Conservation (phyloP, 768 basidiomycete species). For the Phlegmacium glaucopus region DNA sequence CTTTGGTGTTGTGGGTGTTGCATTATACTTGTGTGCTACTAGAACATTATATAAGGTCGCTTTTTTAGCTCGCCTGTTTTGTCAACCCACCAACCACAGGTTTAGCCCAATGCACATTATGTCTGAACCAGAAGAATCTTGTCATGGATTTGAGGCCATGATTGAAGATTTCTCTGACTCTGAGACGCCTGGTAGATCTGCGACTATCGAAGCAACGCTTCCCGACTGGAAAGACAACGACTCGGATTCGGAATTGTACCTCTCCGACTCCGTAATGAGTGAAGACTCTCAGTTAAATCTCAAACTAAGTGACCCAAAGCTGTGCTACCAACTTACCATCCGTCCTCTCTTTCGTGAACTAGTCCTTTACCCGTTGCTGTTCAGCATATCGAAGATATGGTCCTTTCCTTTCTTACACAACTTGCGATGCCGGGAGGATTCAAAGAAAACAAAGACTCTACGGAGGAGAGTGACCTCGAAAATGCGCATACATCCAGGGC, state of each 20-base stretch:
- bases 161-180: background rate
- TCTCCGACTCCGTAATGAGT: background rate
- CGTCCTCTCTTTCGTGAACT: background rate
- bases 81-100: background rate
- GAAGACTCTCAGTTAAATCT: background rate
- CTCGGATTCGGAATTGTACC: no score
- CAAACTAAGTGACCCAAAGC: background rate
- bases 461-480: background rate
- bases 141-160: background rate
- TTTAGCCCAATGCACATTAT: background rate
- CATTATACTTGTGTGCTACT: no score
- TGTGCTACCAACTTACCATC: background rate
- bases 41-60: no score
- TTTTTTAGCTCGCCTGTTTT: no score
- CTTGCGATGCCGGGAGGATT: conserved; percentile 22
- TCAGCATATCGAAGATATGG: conserved; percentile 32
- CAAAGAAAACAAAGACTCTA: conserved; percentile 5
- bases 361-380: conserved; percentile 7
- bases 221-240: background rate
- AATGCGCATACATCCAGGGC: conserved; percentile 4
- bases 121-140: background rate
- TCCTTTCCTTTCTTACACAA: conserved; percentile 34
- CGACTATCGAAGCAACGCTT: background rate
- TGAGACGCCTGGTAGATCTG: background rate
- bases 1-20: no score